phyloP scores from a whole-genome alignment of 2,329 filamentous ascomycete genomes.

The Phialophora chinensis region DNA sequence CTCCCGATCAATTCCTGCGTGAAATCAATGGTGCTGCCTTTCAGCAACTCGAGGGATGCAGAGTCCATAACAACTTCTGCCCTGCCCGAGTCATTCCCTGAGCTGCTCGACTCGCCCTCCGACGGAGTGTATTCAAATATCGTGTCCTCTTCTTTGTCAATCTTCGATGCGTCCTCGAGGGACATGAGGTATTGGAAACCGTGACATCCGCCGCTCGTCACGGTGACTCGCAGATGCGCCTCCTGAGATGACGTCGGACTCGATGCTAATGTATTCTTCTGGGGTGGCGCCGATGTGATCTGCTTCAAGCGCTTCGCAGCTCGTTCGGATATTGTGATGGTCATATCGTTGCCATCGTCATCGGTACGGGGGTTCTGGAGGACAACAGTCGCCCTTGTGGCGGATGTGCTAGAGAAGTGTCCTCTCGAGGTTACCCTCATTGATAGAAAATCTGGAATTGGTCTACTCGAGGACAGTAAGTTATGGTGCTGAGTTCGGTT shows the following conservation, averaged over 20 bases:
- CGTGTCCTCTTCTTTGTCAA: conserved; percentile 79
- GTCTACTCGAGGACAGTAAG: neutral
- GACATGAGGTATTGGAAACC: conserved; percentile 98
- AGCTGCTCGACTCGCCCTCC: conserved; percentile 44
- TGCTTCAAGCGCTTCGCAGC: conserved; percentile 79
- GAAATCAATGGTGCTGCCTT: conserved; percentile 94
- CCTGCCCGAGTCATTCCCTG: conserved; percentile 41
- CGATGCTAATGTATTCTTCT: conserved; percentile 46
- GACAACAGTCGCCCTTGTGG: conserved; percentile 50
- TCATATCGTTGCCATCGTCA: conserved; percentile 83
- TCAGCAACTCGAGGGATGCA: conserved; percentile 83
- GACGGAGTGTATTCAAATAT: conserved; percentile 71
- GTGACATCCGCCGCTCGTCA: conserved; percentile 94
- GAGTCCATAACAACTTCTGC: conserved; percentile 90
- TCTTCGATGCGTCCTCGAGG: conserved; percentile 64
- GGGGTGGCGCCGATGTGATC: conserved; percentile 71
- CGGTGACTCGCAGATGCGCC: conserved; percentile 85
- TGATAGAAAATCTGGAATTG: neutral
- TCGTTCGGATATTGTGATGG: conserved; percentile 80
- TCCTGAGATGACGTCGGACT: conserved; percentile 51
- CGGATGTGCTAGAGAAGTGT: conserved; percentile 47
- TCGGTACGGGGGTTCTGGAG: conserved; percentile 74
- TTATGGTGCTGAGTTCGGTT: conserved; percentile 1
- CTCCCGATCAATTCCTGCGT: conserved; percentile 93
- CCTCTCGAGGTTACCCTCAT: conserved; percentile 5